phyloP scores from a whole-genome alignment of 805 yeast genomes.

The Pichia manshurica region DNA sequence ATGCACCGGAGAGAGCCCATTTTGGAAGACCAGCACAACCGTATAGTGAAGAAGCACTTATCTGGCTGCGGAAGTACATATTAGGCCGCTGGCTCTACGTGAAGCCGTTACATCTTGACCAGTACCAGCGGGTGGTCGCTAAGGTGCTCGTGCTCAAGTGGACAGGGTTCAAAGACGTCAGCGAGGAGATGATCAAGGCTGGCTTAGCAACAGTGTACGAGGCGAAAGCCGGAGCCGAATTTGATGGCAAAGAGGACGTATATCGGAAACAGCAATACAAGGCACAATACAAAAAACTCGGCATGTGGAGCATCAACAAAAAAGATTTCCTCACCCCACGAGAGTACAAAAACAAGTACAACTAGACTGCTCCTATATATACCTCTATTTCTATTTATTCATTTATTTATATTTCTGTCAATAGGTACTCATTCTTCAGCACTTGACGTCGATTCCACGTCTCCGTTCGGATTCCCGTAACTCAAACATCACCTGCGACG shows the following conservation, averaged over 20 bases:
- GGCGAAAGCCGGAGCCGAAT: slow-evolving; percentile 73
- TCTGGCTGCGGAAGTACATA: slow-evolving; percentile 65
- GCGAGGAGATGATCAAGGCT: slow-evolving; percentile 75
- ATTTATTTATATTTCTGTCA: background rate
- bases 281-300: slow-evolving; percentile 53
- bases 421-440: slow-evolving; percentile 34
- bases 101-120: slow-evolving; percentile 78
- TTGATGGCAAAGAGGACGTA: slow-evolving; percentile 65
- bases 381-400: background rate
- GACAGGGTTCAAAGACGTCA: slow-evolving; percentile 72
- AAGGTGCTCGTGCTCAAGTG: slow-evolving; percentile 57
- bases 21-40: slow-evolving; percentile 94
- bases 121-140: slow-evolving; percentile 83
- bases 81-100: slow-evolving; percentile 65
- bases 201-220: slow-evolving; percentile 91
- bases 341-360: slow-evolving; percentile 54
- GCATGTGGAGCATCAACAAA: slow-evolving; percentile 57
- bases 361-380: background rate
- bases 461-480: slow-evolving; percentile 81
- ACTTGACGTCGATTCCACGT: slow-evolving; percentile 74
- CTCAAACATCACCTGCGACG: slow-evolving; percentile 92
- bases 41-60: slow-evolving; percentile 73
- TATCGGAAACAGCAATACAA: slow-evolving; percentile 54
- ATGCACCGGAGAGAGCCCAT: slow-evolving; percentile 94
- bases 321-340: slow-evolving; percentile 64